These are phyloP conservation scores for Talaromyces thailandensis DNA, from an alignment of 495 filamentous ascomycete genomes.

Conservation along the genomic window DNA sequence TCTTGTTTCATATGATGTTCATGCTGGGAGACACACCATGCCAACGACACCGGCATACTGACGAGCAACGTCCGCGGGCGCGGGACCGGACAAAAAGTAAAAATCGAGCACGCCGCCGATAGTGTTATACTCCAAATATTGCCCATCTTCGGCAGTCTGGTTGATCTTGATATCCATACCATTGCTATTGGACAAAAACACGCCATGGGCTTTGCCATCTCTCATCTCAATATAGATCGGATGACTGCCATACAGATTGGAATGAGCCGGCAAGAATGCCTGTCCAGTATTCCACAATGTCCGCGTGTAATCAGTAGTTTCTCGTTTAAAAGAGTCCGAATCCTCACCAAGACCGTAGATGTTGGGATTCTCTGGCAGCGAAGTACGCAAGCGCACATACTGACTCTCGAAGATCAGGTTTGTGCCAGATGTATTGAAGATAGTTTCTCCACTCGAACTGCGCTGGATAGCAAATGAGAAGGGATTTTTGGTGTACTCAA, in stretches of 20 bases:
- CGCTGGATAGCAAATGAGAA: constrained; percentile 41
- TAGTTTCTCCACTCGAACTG: constrained; percentile 34
- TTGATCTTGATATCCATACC: constrained; percentile 58
- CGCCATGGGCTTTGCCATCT: constrained; percentile 30
- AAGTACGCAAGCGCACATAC: constrained; percentile 42
- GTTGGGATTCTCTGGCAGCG: constrained; percentile 43
- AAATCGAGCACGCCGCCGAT: constrained; percentile 47
- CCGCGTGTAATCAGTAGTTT: constrained; percentile 40
- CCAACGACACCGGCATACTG: constrained; percentile 37
- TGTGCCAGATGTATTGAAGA: constrained; percentile 39
- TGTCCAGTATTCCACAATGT: constrained; percentile 31
- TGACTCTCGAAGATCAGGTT: constrained; percentile 45
- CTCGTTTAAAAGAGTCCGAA: constrained; percentile 38
- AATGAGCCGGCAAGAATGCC: constrained; percentile 7
- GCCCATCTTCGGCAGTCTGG: constrained; percentile 15
- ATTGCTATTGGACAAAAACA: constrained; percentile 50
- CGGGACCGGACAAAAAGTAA: constrained; percentile 45
- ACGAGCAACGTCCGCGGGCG: constrained; percentile 36
- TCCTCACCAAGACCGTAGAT: constrained; percentile 46
- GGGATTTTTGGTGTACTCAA: constrained; percentile 41
- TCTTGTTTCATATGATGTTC: not conserved
- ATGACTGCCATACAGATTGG: constrained; percentile 45
- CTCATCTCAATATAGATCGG: constrained; percentile 46
- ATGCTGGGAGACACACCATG: not conserved
- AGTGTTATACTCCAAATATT: constrained; percentile 61